These are phyloP conservation scores for Saksenaea oblongispora DNA, from an alignment of 371 early-diverging fungal species.

Conservation along the genomic window DNA sequence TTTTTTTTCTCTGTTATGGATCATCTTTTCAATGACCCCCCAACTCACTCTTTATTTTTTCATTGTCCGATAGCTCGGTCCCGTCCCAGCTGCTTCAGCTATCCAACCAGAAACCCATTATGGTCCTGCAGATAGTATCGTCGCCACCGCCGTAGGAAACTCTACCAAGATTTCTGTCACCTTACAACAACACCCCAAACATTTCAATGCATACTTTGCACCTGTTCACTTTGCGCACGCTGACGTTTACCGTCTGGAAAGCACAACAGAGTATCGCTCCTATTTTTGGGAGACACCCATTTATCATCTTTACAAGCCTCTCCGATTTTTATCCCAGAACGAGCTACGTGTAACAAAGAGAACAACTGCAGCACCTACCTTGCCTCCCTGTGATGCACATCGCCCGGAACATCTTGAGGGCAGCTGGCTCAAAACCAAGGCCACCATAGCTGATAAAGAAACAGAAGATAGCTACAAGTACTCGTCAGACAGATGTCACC, in stretches of 20 bases:
- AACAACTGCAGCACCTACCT: not conserved
- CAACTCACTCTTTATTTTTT: not conserved
- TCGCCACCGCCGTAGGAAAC: slow-evolving; percentile 27
- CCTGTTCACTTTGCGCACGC: slow-evolving; percentile 23
- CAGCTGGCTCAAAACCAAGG: slow-evolving; percentile 21
- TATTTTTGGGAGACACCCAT: slow-evolving; percentile 45
- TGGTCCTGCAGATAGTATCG: slow-evolving; percentile 36
- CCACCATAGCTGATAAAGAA: slow-evolving; percentile 14
- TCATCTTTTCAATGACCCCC: not conserved
- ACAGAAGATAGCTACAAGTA: slow-evolving; percentile 10
- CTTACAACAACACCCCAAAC: slow-evolving; percentile 24
- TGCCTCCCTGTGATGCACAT: slow-evolving; percentile 8
- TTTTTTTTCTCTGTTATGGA: slow-evolving; percentile 3
- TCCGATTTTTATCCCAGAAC: slow-evolving; percentile 30
- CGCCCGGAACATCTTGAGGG: slow-evolving; percentile 6
- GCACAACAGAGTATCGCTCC: slow-evolving; percentile 37
- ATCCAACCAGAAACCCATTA: slow-evolving; percentile 26
- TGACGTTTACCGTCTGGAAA: slow-evolving; percentile 23
- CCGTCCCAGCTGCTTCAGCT: slow-evolving; percentile 34
- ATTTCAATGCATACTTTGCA: slow-evolving; percentile 32
- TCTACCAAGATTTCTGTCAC: slow-evolving; percentile 19
- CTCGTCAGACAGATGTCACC: slow-evolving; percentile 19
- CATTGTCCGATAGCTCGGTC: slow-evolving; percentile 32
- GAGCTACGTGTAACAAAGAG: slow-evolving; percentile 10
- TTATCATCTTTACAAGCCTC: slow-evolving; percentile 30